A percentile compares a stretch with the other conserved stretches of the same genome.
Conservation (phyloP, 306 rosid species). For the Vicia sativa region DNA sequence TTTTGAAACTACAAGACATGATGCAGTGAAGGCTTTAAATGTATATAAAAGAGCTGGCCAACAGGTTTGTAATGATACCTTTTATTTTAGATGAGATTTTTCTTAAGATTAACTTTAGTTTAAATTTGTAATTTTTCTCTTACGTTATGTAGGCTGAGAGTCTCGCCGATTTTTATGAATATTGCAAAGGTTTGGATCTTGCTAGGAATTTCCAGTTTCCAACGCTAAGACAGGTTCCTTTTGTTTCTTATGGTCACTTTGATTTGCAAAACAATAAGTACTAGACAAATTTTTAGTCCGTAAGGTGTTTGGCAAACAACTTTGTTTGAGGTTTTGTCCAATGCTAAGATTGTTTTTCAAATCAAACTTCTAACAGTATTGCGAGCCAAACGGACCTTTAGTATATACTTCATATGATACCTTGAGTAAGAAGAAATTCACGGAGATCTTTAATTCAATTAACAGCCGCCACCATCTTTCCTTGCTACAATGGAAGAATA, state of each 20-base stretch:
- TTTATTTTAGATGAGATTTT: constrained; percentile 24
- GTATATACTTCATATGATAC: constrained; percentile 23
- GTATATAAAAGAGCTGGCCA: constrained; percentile 92
- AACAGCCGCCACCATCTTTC: constrained; percentile 96
- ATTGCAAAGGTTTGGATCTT: constrained; percentile 91
- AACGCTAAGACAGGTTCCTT: constrained; percentile 77
- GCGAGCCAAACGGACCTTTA: not conserved
- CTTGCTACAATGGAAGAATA: constrained; percentile 93
- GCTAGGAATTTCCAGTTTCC: constrained; percentile 96
- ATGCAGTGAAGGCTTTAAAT: constrained; percentile 87
- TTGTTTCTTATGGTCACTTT: not conserved
- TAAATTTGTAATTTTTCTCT: constrained; percentile 27
- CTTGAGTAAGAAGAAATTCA: constrained; percentile 37
- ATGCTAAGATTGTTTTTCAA: not conserved
- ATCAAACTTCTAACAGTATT: too few relatives aligned
- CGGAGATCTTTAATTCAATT: constrained; percentile 34
- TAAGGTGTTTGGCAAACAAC: too few relatives aligned
- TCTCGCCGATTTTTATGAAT: constrained; percentile 88
- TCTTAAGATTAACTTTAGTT: not conserved
- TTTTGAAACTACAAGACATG: constrained; percentile 91
- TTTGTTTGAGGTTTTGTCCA: too few relatives aligned
- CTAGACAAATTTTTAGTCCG: not conserved
- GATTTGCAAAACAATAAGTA: not conserved
- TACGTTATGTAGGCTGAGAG: constrained; percentile 63
- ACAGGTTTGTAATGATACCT: constrained; percentile 56